Evolutionary conservation across 306 rosid genomes (phyloP), one percentile per base, ranked within the genome.

Genomic region (Malus orientalis): DNA sequence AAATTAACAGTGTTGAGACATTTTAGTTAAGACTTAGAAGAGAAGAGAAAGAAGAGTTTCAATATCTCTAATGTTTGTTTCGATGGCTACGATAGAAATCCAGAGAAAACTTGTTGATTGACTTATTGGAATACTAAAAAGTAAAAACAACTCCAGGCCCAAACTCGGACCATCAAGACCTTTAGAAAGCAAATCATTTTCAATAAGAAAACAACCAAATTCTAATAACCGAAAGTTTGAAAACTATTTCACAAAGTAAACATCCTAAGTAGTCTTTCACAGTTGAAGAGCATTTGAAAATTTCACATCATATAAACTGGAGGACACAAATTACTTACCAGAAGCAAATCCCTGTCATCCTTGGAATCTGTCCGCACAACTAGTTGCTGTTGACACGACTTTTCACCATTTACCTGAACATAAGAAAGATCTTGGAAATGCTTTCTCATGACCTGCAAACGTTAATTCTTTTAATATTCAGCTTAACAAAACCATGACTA

Each of bases 371-470:
- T 84, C 60, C 85, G 89, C 61, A 95, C 89, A 27, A 95, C 87
- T 14, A 90, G 74, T 20, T 84, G 84, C 70, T 85, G 93, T 75
- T 79, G 86, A 79, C 84, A 71, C 8, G 84, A 79, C 81, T 80
- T 78, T 25, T 86, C 90, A n/a, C 77, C 81, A 74, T 87, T 75
- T 55, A 84, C 80, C 57, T 70, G 58, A 74, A 88, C 84, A 81
- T 89, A 89, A 38, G 58, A 83, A 82, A 95, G 96, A 86, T 92
- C 93, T 79, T 87, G 70, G 81, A 95, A 90, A 78, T 89, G 82
- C 78, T 84, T 86, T 73, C 67, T 79, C 78, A 92, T 85, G 69
- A 92, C 97, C 97, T 95, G 97, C 88, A 88, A 71, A 32, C 47
- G 69, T 82, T 78, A 79, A 61, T 49, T 23, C 23, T 23, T 70